phyloP scores from a whole-genome alignment of 805 yeast species.

The Lipomyces starkeyi region DNA sequence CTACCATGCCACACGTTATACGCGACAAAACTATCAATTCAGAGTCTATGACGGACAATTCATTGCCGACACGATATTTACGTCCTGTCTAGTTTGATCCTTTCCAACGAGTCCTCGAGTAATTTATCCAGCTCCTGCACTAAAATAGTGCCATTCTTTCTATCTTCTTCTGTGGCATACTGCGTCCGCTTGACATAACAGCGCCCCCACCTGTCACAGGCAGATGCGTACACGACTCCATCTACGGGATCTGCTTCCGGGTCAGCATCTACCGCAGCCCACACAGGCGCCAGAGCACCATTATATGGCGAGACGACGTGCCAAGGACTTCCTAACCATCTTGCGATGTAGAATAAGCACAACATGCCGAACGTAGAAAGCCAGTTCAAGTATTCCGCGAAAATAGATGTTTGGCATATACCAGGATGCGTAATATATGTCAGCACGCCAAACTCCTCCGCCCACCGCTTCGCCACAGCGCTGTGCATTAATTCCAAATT shows the following conservation, averaged over 20 bases:
- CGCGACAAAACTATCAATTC: neutral
- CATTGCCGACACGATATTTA: neutral
- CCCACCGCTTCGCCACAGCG: conserved; percentile 64
- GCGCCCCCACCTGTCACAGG: conserved; percentile 65
- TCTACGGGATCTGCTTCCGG: conserved; percentile 51
- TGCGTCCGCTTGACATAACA: conserved; percentile 47
- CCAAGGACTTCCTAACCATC: conserved; percentile 83
- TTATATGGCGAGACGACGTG: conserved; percentile 87
- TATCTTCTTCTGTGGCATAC: conserved; percentile 17
- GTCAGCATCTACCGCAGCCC: conserved; percentile 65
- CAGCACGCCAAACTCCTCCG: conserved; percentile 57
- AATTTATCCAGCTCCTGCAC: conserved; percentile 28
- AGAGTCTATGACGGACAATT: neutral
- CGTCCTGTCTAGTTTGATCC: neutral
- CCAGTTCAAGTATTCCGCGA: conserved; percentile 69
- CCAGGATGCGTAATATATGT: conserved; percentile 94
- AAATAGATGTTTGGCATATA: conserved; percentile 82
- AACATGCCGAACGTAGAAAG: conserved; percentile 88
- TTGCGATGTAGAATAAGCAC: conserved; percentile 77
- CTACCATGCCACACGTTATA: neutral
- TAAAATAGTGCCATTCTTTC: conserved; percentile 17
- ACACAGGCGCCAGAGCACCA: conserved; percentile 87
- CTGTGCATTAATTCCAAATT: conserved; percentile 81
- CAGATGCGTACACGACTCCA: conserved; percentile 73
- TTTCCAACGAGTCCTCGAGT: conserved; percentile 5